Evolutionary conservation across 345 rosid species (phyloP).

Genomic region (Carallia pectinifolia): DNA sequence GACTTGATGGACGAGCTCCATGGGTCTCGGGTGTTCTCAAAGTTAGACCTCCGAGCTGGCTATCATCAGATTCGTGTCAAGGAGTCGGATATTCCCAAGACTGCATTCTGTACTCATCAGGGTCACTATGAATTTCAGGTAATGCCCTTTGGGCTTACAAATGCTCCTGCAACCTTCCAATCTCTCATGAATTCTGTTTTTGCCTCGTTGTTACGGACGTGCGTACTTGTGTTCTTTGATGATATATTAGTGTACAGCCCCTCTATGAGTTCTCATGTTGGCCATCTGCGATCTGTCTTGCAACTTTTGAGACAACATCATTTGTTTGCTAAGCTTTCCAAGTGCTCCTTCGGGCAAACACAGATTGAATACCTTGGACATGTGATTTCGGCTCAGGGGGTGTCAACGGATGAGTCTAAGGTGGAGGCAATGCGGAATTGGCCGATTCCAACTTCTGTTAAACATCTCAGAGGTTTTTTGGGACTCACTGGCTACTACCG

Average conservation of each 20-base stretch:
- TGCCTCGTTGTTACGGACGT: neutral
- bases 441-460: too few species aligned
- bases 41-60: neutral
- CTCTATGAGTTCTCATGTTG: rapidly evolving
- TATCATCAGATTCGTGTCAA: neutral
- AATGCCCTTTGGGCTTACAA: neutral
- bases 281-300: neutral
- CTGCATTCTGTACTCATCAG: neutral
- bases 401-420: neutral
- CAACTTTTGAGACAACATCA: neutral
- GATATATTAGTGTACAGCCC: neutral
- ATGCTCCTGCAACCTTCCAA: neutral
- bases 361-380: neutral
- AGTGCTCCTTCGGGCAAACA: neutral
- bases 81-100: neutral
- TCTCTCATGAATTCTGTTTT: neutral
- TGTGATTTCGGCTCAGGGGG: neutral
- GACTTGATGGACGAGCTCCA: neutral
- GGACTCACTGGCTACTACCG: neutral
- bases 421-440: neutral
- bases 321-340: neutral
- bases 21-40: neutral
- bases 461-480: neutral
- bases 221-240: neutral
- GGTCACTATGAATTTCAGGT: neutral